A percentile compares a stretch with the other conserved stretches of the same genome.
These are phyloP conservation scores for apple (Malus domestica) DNA, from an alignment of 306 rosid genomes.

Conservation along the genomic window ASM211411v1 NC_041803.1:14734501-14735000, in stretches of 20 bases:
- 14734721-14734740: neutral
- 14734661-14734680: accelerated
- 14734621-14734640: no score
- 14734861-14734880: constrained; percentile 18
- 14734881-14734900: constrained; percentile 21
- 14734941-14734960: constrained; percentile 19
- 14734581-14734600: no score
- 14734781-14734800: constrained; percentile 36
- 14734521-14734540: no score
- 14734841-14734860: constrained; percentile 1
- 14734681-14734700: accelerated
- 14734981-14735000: neutral
- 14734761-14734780: constrained; percentile 44
- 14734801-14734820: constrained; percentile 25
- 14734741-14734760: constrained; percentile 3
- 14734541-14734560: no score
- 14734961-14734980: constrained; percentile 34
- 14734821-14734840: neutral
- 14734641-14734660: no score
- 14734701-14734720: accelerated
- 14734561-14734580: no score
- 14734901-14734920: neutral
- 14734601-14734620: neutral
- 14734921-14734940: neutral
- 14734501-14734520: no score